Conservation (phyloP, 345 rosid genomes). For the Cardamine occulta region DNA sequence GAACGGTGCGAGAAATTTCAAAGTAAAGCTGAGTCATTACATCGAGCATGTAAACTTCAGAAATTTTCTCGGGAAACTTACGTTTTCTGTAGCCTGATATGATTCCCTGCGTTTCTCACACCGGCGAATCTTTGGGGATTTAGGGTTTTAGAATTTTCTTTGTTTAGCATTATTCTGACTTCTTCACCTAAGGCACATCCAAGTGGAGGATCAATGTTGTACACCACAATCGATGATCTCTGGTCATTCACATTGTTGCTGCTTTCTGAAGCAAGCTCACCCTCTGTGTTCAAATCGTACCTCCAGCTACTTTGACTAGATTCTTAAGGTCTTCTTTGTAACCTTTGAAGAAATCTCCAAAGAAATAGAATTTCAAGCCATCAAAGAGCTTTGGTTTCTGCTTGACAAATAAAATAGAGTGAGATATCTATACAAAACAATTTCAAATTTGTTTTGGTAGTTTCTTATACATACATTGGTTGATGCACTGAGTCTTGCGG, state of each 20-base stretch:
- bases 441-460: neutral
- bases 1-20: neutral
- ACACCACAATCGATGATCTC: constrained; percentile 54
- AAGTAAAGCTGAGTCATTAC: neutral
- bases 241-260: constrained; percentile 20
- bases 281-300: constrained; percentile 56
- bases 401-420: constrained; percentile 22
- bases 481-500: constrained; percentile 67
- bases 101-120: constrained; percentile 51
- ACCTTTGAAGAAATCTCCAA: constrained; percentile 59
- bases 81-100: constrained; percentile 56
- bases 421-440: neutral
- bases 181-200: constrained; percentile 72
- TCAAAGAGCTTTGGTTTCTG: constrained; percentile 79
- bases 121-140: constrained; percentile 53
- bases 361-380: constrained; percentile 62
- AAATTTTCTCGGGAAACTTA: constrained; percentile 31
- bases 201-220: constrained; percentile 64
- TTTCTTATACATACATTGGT: constrained; percentile 61
- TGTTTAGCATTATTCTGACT: neutral
- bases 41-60: neutral
- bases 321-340: constrained; percentile 71
- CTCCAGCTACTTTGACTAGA: constrained; percentile 67
- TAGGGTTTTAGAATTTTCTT: constrained; percentile 2
- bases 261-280: constrained; percentile 42